These are phyloP conservation scores for Cadophora sp. DNA, from an alignment of 2,329 filamentous ascomycete genomes.

Conservation along the genomic window DNA sequence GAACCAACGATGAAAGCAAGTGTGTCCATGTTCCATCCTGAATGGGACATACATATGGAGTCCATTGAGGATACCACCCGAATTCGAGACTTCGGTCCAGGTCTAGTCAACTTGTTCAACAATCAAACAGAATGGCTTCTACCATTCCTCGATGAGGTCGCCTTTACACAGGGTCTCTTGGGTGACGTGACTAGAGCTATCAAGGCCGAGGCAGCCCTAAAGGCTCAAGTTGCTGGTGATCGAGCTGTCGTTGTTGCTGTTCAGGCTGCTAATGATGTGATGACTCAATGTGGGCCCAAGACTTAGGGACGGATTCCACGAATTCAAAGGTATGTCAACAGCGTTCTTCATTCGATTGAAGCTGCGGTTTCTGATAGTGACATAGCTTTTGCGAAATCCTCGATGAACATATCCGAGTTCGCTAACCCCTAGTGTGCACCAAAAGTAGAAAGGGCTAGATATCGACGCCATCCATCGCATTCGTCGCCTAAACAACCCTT, in stretches of 20 bases:
- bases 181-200: slow-evolving; percentile 13
- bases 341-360: background rate
- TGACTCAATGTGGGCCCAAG: background rate
- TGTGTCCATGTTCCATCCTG: slow-evolving; percentile 41
- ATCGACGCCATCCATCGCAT: background rate
- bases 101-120: slow-evolving; percentile 39
- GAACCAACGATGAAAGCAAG: slow-evolving; percentile 37
- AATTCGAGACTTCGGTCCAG: slow-evolving; percentile 36
- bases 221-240: background rate
- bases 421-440: background rate
- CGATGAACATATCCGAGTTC: background rate
- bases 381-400: background rate
- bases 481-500: background rate
- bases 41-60: slow-evolving; percentile 42
- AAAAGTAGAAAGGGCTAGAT: background rate
- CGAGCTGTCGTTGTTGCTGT: background rate
- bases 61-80: slow-evolving; percentile 35
- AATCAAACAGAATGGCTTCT: slow-evolving; percentile 29
- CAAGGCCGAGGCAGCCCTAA: background rate
- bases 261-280: background rate
- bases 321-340: slow-evolving; percentile 1
- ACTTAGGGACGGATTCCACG: background rate
- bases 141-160: slow-evolving; percentile 35
- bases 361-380: background rate
- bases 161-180: slow-evolving; percentile 30